These are phyloP conservation scores for Trichomonascaceae sp. DNA, from an alignment of 1,139 yeast genomes.

Conservation along the genomic window DNA sequence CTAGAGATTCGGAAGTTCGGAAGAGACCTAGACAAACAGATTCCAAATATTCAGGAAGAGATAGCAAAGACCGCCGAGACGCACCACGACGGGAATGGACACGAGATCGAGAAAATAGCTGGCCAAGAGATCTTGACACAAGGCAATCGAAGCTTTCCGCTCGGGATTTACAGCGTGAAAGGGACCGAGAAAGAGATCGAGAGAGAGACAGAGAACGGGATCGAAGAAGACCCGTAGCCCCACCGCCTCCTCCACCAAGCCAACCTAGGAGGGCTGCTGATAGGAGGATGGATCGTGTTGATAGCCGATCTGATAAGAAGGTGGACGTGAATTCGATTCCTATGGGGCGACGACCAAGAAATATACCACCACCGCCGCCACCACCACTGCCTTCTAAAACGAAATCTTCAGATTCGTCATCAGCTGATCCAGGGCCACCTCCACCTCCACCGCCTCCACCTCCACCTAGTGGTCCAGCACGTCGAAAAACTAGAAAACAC, in stretches of 20 bases:
- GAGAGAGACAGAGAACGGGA: conserved; percentile 8
- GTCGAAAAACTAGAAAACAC: conserved; percentile 5
- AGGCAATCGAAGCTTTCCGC: background rate
- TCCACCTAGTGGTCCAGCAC: conserved; percentile 7
- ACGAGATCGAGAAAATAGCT: conserved; percentile 1
- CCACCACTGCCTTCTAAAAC: background rate
- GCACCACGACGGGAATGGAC: background rate
- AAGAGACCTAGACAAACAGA: background rate
- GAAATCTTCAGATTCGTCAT: background rate
- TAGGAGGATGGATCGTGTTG: background rate
- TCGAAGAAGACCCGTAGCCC: conserved; percentile 12
- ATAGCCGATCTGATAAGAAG: background rate
- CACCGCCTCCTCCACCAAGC: conserved; percentile 12
- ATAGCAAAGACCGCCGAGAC: background rate
- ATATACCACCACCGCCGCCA: background rate
- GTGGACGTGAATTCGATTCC: conserved; percentile 1
- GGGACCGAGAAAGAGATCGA: conserved; percentile 10
- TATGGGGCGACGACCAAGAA: background rate
- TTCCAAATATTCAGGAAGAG: background rate
- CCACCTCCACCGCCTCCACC: conserved; percentile 12
- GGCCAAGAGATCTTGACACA: background rate
- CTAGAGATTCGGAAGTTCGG: background rate
- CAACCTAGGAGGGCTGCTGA: background rate
- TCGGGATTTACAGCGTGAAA: conserved; percentile 5
- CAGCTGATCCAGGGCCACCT: conserved; percentile 7